phyloP scores from a whole-genome alignment of 805 yeast genomes.

The Komagataella kurtzmanii region DNA sequence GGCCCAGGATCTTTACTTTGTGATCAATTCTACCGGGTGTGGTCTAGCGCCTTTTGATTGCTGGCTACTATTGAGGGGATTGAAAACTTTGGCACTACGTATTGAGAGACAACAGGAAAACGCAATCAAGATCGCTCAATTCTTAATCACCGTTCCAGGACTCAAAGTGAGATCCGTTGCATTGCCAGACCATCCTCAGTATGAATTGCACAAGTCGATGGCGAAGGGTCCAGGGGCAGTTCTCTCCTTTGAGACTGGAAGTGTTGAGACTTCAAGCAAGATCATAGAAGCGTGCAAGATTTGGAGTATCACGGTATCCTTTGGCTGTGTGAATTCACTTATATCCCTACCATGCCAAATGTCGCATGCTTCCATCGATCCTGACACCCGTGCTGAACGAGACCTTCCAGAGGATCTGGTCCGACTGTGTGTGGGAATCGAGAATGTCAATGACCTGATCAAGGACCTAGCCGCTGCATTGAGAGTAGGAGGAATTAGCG shows the following conservation, averaged over 20 bases:
- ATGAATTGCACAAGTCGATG: slow-evolving; percentile 63
- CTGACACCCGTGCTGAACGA: slow-evolving; percentile 74
- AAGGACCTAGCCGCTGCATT: slow-evolving; percentile 69
- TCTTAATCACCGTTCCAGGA: slow-evolving; percentile 47
- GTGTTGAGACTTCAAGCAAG: slow-evolving; percentile 45
- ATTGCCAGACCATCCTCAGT: slow-evolving; percentile 65
- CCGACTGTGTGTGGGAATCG: slow-evolving; percentile 87
- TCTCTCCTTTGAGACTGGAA: slow-evolving; percentile 78
- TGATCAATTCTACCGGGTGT: slow-evolving; percentile 82
- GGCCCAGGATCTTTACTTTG: slow-evolving; percentile 58
- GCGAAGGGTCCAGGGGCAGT: slow-evolving; percentile 87
- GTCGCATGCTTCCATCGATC: slow-evolving; percentile 96
- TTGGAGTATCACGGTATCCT: slow-evolving; percentile 83
- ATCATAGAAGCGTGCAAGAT: slow-evolving; percentile 67
- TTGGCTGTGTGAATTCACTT: slow-evolving; percentile 88
- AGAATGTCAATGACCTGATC: slow-evolving; percentile 66
- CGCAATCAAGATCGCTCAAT: slow-evolving; percentile 63
- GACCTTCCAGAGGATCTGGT: slow-evolving; percentile 87
- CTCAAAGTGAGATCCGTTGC: slow-evolving; percentile 83
- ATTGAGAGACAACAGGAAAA: slow-evolving; percentile 81
- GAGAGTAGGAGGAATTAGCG: slow-evolving; percentile 30
- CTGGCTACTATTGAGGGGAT: slow-evolving; percentile 81
- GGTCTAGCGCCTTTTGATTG: slow-evolving; percentile 89
- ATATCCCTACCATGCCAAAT: slow-evolving; percentile 90
- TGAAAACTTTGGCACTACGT: slow-evolving; percentile 78